These are phyloP conservation scores for Actinidia polygama DNA, from an alignment of 179 eudicot species.

Conservation along the genomic window DNA sequence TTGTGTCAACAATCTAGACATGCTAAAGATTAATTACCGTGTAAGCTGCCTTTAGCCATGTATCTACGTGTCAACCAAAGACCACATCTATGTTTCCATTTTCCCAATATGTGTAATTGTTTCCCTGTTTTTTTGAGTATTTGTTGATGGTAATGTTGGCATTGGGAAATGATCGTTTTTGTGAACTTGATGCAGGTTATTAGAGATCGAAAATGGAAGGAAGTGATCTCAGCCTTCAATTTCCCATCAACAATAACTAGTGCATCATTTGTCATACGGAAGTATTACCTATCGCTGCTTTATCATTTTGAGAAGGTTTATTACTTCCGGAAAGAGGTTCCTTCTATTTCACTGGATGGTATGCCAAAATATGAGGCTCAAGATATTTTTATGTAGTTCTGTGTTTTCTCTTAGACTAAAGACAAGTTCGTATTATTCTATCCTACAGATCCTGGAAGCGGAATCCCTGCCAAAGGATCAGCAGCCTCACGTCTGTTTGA, in stretches of 20 bases:
- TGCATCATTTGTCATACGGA: constrained; percentile 70
- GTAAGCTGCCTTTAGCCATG: neutral
- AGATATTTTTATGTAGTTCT: neutral
- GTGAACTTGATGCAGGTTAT: constrained; percentile 53
- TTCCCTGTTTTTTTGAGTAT: constrained; percentile 1
- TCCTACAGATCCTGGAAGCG: constrained; percentile 37
- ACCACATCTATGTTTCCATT: neutral
- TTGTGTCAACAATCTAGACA: neutral
- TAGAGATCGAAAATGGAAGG: constrained; percentile 81
- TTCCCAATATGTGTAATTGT: neutral
- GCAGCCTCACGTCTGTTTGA: constrained; percentile 24
- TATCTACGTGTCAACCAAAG: neutral
- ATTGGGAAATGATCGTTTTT: neutral
- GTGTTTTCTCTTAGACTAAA: constrained; percentile 16
- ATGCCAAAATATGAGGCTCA: constrained; percentile 1
- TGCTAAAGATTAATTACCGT: neutral
- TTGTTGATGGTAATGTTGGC: neutral
- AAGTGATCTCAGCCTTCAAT: constrained; percentile 55
- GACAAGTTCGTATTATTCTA: constrained; percentile 13
- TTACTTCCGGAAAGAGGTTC: constrained; percentile 57
- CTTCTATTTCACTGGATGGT: constrained; percentile 51
- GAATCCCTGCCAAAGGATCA: constrained; percentile 31
- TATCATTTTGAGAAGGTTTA: constrained; percentile 89
- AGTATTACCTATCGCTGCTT: constrained; percentile 66
- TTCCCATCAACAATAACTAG: constrained; percentile 57